Evolutionary conservation across 106 monocot species (phyloP).

Genomic region (Chionographis japonica): DNA sequence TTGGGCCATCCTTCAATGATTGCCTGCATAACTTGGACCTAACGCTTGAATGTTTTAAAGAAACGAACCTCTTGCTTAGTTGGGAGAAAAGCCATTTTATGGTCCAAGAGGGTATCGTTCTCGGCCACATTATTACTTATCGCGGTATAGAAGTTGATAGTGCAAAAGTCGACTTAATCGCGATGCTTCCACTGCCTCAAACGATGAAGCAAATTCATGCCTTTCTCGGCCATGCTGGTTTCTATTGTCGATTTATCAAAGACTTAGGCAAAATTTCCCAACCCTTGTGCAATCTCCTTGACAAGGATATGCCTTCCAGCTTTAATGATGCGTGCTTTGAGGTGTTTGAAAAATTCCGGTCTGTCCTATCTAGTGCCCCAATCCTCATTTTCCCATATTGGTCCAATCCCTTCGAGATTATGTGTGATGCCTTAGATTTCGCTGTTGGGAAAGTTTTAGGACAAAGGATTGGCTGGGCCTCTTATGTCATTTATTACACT

Average conservation of each 20-base stretch:
- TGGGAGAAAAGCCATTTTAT: too few species aligned
- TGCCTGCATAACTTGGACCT: not conserved
- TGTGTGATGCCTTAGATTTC: conserved; percentile 11
- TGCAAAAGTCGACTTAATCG: conserved; percentile 14
- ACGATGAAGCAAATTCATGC: not conserved
- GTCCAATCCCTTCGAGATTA: conserved; percentile 12
- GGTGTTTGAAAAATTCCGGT: conserved; percentile 5
- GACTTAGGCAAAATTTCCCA: conserved; percentile 2
- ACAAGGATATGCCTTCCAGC: conserved; percentile 2
- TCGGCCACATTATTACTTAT: conserved; percentile 4
- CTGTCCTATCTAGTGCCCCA: too few species aligned
- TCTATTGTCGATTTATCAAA: conserved; percentile 6
- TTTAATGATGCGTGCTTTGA: conserved; percentile 7
- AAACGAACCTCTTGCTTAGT: not conserved
- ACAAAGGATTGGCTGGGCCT: conserved; percentile 1
- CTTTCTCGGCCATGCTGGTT: conserved; percentile 19
- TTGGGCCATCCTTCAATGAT: too few species aligned
- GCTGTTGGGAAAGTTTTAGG: conserved; percentile 4
- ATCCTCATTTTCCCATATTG: conserved; percentile 17
- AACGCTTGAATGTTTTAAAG: not conserved
- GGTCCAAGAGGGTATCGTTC: conserved; percentile 6
- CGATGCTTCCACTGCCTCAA: not conserved
- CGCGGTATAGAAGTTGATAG: conserved; percentile 19
- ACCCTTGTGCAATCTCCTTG: conserved; percentile 9
- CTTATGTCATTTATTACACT: conserved; percentile 4